Evolutionary conservation across 2,329 filamentous ascomycete genomes (phyloP).

Genomic region (Stagonosporopsis rhizophila): DNA sequence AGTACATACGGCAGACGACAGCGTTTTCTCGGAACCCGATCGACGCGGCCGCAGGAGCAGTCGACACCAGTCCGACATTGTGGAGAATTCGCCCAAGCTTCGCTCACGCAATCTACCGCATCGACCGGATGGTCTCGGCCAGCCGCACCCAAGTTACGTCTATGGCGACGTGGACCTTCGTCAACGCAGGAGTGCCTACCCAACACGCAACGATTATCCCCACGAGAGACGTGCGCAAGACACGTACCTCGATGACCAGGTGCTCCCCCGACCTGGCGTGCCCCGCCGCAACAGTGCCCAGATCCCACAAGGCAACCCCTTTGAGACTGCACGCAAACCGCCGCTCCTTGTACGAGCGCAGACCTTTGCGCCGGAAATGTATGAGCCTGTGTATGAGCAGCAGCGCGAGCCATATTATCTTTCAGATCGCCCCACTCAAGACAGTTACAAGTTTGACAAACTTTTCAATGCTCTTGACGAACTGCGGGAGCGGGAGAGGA

Average conservation of each 20-base stretch:
- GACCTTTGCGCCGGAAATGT: slow-evolving; percentile 14
- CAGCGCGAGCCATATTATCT: neutral
- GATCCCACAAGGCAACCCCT: slow-evolving; percentile 12
- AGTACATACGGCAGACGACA: slow-evolving; percentile 28
- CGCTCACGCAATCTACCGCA: slow-evolving; percentile 6
- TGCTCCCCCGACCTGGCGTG: slow-evolving; percentile 5
- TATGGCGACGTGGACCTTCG: slow-evolving; percentile 17
- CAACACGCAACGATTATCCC: slow-evolving; percentile 18
- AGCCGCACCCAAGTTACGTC: slow-evolving; percentile 18
- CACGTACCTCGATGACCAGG: slow-evolving; percentile 16
- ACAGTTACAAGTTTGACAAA: neutral
- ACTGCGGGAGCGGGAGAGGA: slow-evolving; percentile 7
- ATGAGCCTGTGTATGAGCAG: slow-evolving; percentile 1
- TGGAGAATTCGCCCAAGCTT: slow-evolving; percentile 1
- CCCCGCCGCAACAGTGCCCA: slow-evolving; percentile 25
- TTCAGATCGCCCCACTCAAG: neutral
- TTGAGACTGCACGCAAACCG: slow-evolving; percentile 13
- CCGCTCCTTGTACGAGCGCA: slow-evolving; percentile 16
- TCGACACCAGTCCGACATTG: slow-evolving; percentile 1
- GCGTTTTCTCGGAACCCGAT: slow-evolving; percentile 28
- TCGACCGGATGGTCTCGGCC: slow-evolving; percentile 1
- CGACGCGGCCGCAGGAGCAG: slow-evolving; percentile 12
- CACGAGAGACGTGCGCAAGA: slow-evolving; percentile 8
- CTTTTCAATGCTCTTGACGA: slow-evolving; percentile 6
- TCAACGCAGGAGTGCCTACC: neutral